Evolutionary conservation across 2,329 filamentous ascomycete genomes (phyloP).

Genomic region (Amesomyces nigricolor): DNA sequence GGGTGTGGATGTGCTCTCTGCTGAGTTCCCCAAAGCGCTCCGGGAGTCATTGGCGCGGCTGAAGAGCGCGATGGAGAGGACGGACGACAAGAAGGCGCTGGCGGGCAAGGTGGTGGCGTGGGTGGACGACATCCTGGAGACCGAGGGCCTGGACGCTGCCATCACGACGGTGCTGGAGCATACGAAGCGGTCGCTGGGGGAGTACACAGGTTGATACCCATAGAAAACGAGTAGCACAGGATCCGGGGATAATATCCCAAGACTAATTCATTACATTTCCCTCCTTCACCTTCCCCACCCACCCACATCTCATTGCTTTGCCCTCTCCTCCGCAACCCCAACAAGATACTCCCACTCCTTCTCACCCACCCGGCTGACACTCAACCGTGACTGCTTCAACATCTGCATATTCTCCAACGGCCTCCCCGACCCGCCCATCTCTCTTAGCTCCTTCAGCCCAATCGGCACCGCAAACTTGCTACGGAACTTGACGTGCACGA

Average conservation of each 20-base stretch:
- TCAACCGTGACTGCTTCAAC: conserved; percentile 74
- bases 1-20: conserved; percentile 55
- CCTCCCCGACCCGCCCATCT: conserved; percentile 48
- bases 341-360: conserved; percentile 62
- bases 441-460: conserved; percentile 64
- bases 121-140: conserved; percentile 48
- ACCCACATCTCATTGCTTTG: conserved; percentile 9
- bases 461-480: conserved; percentile 73
- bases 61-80: conserved; percentile 43
- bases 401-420: conserved; percentile 73
- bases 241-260: background rate
- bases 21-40: conserved; percentile 68
- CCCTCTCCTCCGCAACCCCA: conserved; percentile 43
- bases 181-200: conserved; percentile 38
- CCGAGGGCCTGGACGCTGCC: conserved; percentile 48
- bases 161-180: conserved; percentile 52
- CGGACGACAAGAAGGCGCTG: conserved; percentile 42
- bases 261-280: background rate
- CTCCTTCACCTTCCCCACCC: background rate
- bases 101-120: conserved; percentile 46
- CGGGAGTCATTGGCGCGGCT: conserved; percentile 59
- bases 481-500: conserved; percentile 83
- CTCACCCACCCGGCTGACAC: conserved; percentile 63
- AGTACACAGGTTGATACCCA: conserved; percentile 23
- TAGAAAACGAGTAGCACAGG: background rate